Base-by-base conservation (phyloP, 805 yeast species). In the Trichomonascus vanleenenianus region DNA sequence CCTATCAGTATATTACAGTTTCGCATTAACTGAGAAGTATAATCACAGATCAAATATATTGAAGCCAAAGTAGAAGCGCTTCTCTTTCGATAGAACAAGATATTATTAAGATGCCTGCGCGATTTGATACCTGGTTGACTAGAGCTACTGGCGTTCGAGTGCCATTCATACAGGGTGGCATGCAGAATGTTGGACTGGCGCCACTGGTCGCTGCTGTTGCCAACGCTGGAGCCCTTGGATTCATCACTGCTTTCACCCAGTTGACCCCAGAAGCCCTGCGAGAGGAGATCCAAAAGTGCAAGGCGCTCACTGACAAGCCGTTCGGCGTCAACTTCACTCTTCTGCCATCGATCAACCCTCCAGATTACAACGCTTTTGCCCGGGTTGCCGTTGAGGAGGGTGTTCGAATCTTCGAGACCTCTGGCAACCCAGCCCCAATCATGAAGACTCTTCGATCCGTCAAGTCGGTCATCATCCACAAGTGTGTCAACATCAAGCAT, bases 261-360 rank as follows among this genome's bases (percentile, higher is more conserved):
- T 55, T 55, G 9, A 34, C 53, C 25, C 64, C 64, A n/a, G 64
- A 61, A 44, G 59, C 49, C 3, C 50, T 61, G 39, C 49, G 61
- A 15, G 35, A 45, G 11, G 65, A 61, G 54, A 56, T 61, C 46
- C 47, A 51, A 12, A 51, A 50, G 46, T 38, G 50, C 35, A 48
- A 50, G 40, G 11, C 41, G 14, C 41, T 55, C 34, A 57, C 63
- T 16, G 47, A 48, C 27, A 56, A 56, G 31, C 61, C 59, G 7
- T 58, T 61, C 45, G 65, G 63, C 7, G 62, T 61, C 25, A 61
- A 61, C 45, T 51, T 61, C 52, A 61, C 65, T 11, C 50, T 61
- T 50, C 53, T 61, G 20, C 65, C 65, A 3, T 41, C 64, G 15
- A 55, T 61, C 46, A 52, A 50, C 38, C 58, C 63, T 12, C 64